Evolutionary conservation across 2,329 filamentous ascomycete genomes (phyloP).

Genomic region (Stemphylium lycopersici): DNA sequence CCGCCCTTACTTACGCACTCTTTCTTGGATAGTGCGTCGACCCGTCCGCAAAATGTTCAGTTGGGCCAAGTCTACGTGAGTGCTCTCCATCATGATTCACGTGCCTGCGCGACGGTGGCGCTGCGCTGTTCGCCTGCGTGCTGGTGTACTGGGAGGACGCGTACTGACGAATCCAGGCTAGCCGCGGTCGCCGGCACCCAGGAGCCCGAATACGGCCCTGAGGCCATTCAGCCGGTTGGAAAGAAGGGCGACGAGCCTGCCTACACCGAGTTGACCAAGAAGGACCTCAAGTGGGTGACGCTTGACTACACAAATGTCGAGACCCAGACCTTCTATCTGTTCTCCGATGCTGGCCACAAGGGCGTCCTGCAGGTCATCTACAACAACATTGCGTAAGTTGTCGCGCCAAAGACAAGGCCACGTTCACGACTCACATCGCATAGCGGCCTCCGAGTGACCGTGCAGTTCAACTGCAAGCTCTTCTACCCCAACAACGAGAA

Average conservation of each 20-base stretch:
- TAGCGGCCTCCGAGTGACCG: conserved; percentile 87
- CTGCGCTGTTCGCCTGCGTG: not conserved
- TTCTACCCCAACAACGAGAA: conserved; percentile 77
- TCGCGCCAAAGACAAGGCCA: not conserved
- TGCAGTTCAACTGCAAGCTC: conserved; percentile 93
- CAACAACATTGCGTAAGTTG: conserved; percentile 88
- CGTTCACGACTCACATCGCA: conserved; percentile 25
- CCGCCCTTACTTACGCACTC: conserved; percentile 33
- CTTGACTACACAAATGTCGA: conserved; percentile 89
- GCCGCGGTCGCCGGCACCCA: conserved; percentile 89
- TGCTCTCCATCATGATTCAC: conserved; percentile 27
- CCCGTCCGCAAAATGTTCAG: conserved; percentile 71
- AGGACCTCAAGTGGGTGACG: conserved; percentile 81
- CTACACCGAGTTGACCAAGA: conserved; percentile 77
- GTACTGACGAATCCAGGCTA: conserved; percentile 52
- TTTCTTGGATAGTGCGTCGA: conserved; percentile 40
- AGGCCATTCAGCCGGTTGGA: conserved; percentile 84
- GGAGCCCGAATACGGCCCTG: conserved; percentile 92
- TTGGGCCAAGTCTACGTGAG: conserved; percentile 92
- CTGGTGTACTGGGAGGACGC: not conserved
- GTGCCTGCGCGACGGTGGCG: conserved; percentile 23
- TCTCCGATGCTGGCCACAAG: conserved; percentile 75
- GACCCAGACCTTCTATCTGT: conserved; percentile 93
- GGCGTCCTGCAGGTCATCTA: conserved; percentile 92
- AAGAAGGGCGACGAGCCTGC: conserved; percentile 78